Evolutionary conservation across 495 filamentous ascomycete genomes (phyloP), one percentile per base, ranked within the genome.

Genomic region (Penicillium cataractarum): DNA sequence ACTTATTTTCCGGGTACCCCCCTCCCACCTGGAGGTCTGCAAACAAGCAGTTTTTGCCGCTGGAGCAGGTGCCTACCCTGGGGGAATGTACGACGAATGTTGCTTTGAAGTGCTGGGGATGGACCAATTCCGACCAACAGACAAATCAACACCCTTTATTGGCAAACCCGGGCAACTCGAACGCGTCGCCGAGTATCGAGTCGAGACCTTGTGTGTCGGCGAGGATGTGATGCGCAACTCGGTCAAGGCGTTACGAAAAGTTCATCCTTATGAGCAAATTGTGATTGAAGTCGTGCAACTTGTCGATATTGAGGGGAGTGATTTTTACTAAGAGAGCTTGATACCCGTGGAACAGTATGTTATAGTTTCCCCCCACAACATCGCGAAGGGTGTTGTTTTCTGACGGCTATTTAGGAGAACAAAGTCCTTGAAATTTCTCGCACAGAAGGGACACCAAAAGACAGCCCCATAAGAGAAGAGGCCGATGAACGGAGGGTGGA

Each of bases 41-140:
- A 89, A 90, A 67, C 56, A 73, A 0, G 87, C 87, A 53, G 80
- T 90, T 58, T 90, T 90, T 67, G 79, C 80, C 19, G 83, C 87
- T 0, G 88, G 87, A 13, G 88, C 85, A 3, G 88, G 89, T 1
- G 74, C 78, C 4, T 87, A 84, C 63, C 86, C 86, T 2, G 81
- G 80, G 0, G 84, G 83, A 24, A 82, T 83, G 61, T 91, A 90
- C 75, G 86, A 80, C 5, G 81, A 90, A 59, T 85, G 80, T 72
- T 83, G 83, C 69, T 91, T 80, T 72, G 79, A 80, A 15, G 68
- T 77, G 4, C 62, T 75, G 6, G 88, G 87, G 6, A 84, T 74
- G 0, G 84, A 84, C 3, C 88, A 90, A 63, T 91, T 89, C 71
- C 76, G 82, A 17, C 86, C 85, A 4, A 78, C 77, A 15, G 75